phyloP scores from a whole-genome alignment of 306 rosid species.

The Quercus parvula region DNA sequence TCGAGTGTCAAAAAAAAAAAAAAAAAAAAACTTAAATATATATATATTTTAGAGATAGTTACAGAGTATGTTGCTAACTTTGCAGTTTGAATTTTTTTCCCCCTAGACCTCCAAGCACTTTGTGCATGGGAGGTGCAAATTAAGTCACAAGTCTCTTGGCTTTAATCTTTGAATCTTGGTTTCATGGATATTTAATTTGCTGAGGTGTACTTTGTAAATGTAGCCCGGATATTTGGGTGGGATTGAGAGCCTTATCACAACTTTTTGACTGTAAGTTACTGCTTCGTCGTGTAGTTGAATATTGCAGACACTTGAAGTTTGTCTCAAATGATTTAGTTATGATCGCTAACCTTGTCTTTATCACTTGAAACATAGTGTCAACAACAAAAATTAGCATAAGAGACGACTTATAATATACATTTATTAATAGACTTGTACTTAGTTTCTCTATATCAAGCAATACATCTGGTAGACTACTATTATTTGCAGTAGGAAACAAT shows the following conservation, averaged over 20 bases:
- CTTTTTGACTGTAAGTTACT: neutral
- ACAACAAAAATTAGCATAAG: conserved; percentile 19
- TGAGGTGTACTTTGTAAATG: no score
- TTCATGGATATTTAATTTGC: no score
- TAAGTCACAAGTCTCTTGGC: no score
- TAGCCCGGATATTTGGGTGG: no score
- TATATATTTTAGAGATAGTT: no score
- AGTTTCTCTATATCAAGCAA: conserved; percentile 15
- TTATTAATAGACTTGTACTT: conserved; percentile 15
- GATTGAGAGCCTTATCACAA: neutral
- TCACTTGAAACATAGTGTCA: conserved; percentile 4
- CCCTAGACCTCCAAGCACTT: fast-evolving
- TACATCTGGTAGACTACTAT: conserved; percentile 9
- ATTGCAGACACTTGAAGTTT: conserved; percentile 28
- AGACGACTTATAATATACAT: conserved; percentile 26
- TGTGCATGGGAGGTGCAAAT: no score
- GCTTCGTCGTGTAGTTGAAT: conserved; percentile 10
- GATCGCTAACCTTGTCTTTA: conserved; percentile 42
- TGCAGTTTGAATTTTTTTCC: no score
- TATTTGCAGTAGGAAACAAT: neutral
- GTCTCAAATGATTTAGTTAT: conserved; percentile 30
- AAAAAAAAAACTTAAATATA: no score
- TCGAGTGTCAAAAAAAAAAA: no score
- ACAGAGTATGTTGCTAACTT: no score
- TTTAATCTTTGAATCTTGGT: no score